Conservation (phyloP, 2,329 filamentous ascomycete species). For the Atkinsonella hypoxylon region DNA sequence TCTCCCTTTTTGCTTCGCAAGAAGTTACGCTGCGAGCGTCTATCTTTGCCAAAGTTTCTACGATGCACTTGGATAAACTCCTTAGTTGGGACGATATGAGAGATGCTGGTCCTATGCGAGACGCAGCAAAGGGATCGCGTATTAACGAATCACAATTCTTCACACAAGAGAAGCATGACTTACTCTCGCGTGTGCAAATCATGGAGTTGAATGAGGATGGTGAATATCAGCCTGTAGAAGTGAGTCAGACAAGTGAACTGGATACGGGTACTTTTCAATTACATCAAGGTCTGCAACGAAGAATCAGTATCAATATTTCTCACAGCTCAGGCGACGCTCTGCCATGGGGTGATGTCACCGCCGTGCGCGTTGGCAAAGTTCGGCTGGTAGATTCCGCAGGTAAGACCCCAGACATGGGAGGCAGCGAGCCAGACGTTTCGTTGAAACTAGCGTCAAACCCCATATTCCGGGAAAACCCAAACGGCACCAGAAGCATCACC, state of each 20-base stretch:
- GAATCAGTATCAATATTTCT: conserved; percentile 77
- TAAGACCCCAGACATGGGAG: conserved; percentile 69
- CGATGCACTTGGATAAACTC: conserved; percentile 93
- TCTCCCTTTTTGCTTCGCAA: conserved; percentile 60
- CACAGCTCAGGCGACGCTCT: conserved; percentile 82
- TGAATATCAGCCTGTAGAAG: conserved; percentile 84
- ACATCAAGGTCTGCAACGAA: conserved; percentile 84
- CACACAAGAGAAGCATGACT: conserved; percentile 84
- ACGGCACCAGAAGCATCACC: conserved; percentile 79
- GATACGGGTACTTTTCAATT: conserved; percentile 90
- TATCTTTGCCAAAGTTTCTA: conserved; percentile 80
- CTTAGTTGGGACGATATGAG: conserved; percentile 99
- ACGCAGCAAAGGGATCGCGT: conserved; percentile 46
- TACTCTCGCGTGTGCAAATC: conserved; percentile 79
- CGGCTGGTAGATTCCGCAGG: conserved; percentile 75
- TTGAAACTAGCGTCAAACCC: conserved; percentile 70
- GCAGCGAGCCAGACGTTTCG: conserved; percentile 59
- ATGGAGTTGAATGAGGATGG: conserved; percentile 86
- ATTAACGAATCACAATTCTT: conserved; percentile 89
- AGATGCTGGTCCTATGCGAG: conserved; percentile 53
- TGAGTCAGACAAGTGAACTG: conserved; percentile 71
- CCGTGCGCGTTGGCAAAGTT: conserved; percentile 68
- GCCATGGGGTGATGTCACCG: conserved; percentile 75
- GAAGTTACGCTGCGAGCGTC: conserved; percentile 72
- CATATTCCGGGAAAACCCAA: conserved; percentile 70